phyloP scores from a whole-genome alignment of 768 basidiomycete species.

The Boletellus emodensis region DNA sequence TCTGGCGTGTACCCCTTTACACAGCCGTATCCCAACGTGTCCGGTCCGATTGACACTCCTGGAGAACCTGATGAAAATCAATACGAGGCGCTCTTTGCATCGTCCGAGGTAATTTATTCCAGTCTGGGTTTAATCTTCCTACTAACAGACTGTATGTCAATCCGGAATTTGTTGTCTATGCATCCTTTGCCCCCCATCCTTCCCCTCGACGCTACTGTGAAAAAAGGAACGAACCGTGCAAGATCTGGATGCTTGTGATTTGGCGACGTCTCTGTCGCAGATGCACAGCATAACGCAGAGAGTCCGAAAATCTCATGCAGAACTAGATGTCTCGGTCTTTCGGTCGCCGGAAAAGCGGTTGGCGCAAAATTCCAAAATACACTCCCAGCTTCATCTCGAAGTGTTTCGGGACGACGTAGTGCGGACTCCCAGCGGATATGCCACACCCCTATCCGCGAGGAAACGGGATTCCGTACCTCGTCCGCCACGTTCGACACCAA shows the following conservation, averaged over 20 bases:
- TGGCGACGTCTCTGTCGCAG: not conserved
- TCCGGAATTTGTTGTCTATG: slow-evolving; percentile 16
- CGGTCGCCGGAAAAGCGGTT: slow-evolving; percentile 9
- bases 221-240: not conserved
- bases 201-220: not conserved
- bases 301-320: slow-evolving; percentile 22
- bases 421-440: slow-evolving; percentile 28
- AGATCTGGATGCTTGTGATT: not conserved
- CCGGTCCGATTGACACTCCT: not conserved
- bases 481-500: slow-evolving; percentile 16
- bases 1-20: slow-evolving; percentile 16
- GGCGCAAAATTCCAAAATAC: slow-evolving; percentile 27
- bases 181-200: slow-evolving; percentile 25
- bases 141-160: not conserved
- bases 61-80: slow-evolving; percentile 5
- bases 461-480: not conserved
- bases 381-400: slow-evolving; percentile 31
- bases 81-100: slow-evolving; percentile 2
- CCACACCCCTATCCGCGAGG: slow-evolving; percentile 5
- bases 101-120: slow-evolving; percentile 11
- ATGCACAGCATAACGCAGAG: not conserved
- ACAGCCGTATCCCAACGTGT: slow-evolving; percentile 6
- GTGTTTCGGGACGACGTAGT: slow-evolving; percentile 31
- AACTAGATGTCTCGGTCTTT: slow-evolving; percentile 13
- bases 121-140: not conserved